Conservation (phyloP, 257 asterid species). For the Henckelia pumila region DNA sequence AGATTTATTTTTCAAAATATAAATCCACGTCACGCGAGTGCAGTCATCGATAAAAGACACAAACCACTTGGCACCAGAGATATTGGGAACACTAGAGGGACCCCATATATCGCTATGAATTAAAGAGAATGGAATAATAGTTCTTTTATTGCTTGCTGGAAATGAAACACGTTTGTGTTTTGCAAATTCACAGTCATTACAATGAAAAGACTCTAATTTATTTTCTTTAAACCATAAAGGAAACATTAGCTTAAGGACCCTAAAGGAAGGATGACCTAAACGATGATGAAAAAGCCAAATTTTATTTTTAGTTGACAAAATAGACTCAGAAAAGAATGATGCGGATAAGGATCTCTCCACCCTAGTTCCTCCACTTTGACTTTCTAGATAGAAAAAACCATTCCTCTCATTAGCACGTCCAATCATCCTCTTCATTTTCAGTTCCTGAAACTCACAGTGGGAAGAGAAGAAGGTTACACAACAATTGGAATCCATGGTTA, state of each 20-base stretch:
- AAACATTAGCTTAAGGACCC: background rate
- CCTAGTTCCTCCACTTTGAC: background rate
- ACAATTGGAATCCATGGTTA: background rate
- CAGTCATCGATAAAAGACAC: slow-evolving; percentile 8
- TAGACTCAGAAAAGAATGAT: background rate
- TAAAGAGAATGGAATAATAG: too few species aligned
- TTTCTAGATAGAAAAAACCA: slow-evolving; percentile 13
- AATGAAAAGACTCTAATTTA: background rate
- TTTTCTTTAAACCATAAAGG: background rate
- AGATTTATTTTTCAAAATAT: background rate
- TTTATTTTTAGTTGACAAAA: background rate
- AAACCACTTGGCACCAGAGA: background rate
- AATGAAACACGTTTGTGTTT: slow-evolving; percentile 10
- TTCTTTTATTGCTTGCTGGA: slow-evolving; percentile 1
- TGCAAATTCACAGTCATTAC: slow-evolving; percentile 19
- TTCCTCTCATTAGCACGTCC: slow-evolving; percentile 9
- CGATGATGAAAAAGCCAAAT: slow-evolving; percentile 24
- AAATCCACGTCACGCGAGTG: background rate
- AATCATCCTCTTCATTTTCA: slow-evolving; percentile 17
- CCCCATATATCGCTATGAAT: slow-evolving; percentile 16
- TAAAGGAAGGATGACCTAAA: slow-evolving; percentile 21
- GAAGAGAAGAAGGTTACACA: background rate
- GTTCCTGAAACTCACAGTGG: slow-evolving; percentile 17
- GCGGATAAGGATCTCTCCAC: background rate
- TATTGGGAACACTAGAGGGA: background rate